phyloP scores from a whole-genome alignment of 306 rosid genomes.

The Hippophae tibetana region DNA sequence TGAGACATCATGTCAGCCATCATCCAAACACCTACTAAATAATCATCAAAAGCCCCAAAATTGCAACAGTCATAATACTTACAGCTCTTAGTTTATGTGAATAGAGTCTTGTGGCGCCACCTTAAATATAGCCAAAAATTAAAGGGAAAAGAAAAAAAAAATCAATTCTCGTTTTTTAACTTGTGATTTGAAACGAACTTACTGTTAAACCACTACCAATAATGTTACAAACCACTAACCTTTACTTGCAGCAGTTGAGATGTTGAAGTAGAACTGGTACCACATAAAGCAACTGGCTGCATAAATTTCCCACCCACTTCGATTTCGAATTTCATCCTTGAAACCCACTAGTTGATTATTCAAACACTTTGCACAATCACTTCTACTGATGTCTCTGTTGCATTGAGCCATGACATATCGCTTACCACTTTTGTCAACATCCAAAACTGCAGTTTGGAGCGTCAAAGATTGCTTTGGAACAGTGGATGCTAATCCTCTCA shows the following conservation, averaged over 20 bases:
- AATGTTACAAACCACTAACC: conserved; percentile 19
- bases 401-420: conserved; percentile 64
- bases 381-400: conserved; percentile 37
- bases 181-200: too few relatives aligned
- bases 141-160: too few relatives aligned
- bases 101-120: too few relatives aligned
- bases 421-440: conserved; percentile 31
- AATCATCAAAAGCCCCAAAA: too few relatives aligned
- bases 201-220: background rate
- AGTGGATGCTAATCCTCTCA: conserved; percentile 26
- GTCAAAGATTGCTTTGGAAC: conserved; percentile 23
- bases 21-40: too few relatives aligned
- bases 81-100: too few relatives aligned
- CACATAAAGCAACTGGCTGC: conserved; percentile 51
- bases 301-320: conserved; percentile 47
- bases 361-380: conserved; percentile 36
- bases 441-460: conserved; percentile 27
- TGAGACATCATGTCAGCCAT: too few relatives aligned
- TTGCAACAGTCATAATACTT: too few relatives aligned
- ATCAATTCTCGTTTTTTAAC: too few relatives aligned
- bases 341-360: conserved; percentile 30
- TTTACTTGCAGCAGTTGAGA: conserved; percentile 31
- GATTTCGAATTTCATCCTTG: conserved; percentile 31
- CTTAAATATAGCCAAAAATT: too few relatives aligned
- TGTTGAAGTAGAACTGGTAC: conserved; percentile 46